Base-by-base conservation (phyloP, 345 rosid genomes). In the Eucalyptus urophylla region DNA sequence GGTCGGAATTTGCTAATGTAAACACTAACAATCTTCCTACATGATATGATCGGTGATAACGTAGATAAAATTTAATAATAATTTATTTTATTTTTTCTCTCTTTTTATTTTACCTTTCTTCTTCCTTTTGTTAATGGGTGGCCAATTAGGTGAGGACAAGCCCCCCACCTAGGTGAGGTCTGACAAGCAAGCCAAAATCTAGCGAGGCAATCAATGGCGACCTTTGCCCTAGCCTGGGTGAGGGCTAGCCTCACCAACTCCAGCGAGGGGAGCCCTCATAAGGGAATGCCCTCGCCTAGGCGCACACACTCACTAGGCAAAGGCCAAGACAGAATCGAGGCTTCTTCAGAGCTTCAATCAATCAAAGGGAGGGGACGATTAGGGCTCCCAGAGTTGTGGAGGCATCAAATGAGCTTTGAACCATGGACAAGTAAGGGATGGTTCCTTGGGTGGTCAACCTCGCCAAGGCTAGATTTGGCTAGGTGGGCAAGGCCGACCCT, bases 401-500 rank as follows among this genome's bases (percentile, higher is more conserved):
- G 3, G 29, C 62, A 22, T 56, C 0, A 4, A 0, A 13, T 10
- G 3, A 22, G 14, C 62, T 10, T 56, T 25, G 13, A 56, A 53
- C 58, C 62, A 24, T 56, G 14, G 29, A 22, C 13, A 9, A 56
- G 29, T 22, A 10, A 56, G 62, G 62, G 62, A 56, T 56, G 62
- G 25, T 56, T 56, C 62, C 29, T 56, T 22, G 14, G 62, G 13
- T 24, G 29, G 29, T 56, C 1, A 9, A 0, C 62, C 62, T 56
- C 2, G 0, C 62, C 3, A 22, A 56, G 29, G 62, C 14, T 0
- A 10, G 0, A 56, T 24, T 25, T 56, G 29, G 62, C 13, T 10
- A 56, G 14, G 62, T 24, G 62, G 29, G 62, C 62, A 56, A 56
- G 62, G 62, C 6, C 6, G 0, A 56, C 14, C 29, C 29, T 56